Conservation (phyloP, 2,329 filamentous ascomycete genomes). For the Didymella pinodella region DNA sequence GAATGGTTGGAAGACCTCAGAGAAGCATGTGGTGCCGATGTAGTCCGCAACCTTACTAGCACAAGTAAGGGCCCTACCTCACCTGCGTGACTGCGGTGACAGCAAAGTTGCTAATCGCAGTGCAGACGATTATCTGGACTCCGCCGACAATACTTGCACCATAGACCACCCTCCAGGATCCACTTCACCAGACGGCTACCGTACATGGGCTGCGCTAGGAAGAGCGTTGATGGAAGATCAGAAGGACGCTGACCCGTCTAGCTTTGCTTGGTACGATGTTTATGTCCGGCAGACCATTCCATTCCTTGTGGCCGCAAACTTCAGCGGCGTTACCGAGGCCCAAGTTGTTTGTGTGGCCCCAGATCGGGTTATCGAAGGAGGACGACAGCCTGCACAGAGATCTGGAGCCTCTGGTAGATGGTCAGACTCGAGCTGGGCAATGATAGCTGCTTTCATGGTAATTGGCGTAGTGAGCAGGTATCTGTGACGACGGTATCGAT, state of each 20-base stretch:
- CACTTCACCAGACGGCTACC: not conserved
- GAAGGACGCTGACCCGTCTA: not conserved
- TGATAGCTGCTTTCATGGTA: not conserved
- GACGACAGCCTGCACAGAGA: constrained; percentile 1
- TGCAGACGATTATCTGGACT: not conserved
- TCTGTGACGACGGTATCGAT: not conserved
- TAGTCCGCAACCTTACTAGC: not conserved
- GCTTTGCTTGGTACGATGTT: constrained; percentile 11
- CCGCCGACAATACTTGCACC: constrained; percentile 3
- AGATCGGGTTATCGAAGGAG: constrained; percentile 1
- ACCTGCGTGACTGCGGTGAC: not conserved
- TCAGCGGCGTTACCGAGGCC: constrained; percentile 6
- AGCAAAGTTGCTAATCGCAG: not conserved
- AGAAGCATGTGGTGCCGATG: not conserved
- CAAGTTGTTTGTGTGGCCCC: constrained; percentile 14
- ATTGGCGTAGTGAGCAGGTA: not conserved
- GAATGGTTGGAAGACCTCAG: not conserved
- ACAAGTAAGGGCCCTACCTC: not conserved
- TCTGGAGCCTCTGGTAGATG: not conserved
- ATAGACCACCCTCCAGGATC: constrained; percentile 6
- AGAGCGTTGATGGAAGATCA: not conserved
- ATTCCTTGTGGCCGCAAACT: constrained; percentile 7
- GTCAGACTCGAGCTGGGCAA: not conserved
- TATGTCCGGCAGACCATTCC: constrained; percentile 10
- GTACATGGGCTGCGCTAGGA: constrained; percentile 4